Percentiles rank a stretch among this genome's conserved stretches.
Conservation (phyloP, 78 protist genomes). For the Emiliania huxleyi region DNA sequence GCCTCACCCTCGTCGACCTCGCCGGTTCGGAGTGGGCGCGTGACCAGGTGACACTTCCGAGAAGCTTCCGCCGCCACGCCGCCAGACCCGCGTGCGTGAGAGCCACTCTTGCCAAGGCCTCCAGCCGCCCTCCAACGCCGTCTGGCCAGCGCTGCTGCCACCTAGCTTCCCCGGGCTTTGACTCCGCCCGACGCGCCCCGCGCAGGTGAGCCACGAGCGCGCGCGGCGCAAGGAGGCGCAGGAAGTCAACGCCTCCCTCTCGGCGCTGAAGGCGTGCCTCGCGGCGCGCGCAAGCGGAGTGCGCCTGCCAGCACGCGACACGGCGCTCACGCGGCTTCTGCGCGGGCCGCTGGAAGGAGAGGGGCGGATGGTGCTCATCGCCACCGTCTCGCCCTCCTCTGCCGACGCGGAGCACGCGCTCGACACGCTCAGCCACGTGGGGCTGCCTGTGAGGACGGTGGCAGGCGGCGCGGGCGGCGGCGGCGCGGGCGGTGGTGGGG, state of each 20-base stretch:
- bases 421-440: not conserved
- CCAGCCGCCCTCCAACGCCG: too few species aligned
- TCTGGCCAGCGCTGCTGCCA: too few species aligned
- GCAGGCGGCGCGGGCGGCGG: not conserved
- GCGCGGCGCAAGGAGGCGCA: not conserved
- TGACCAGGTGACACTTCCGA: not conserved
- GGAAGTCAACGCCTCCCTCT: not conserved
- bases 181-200: too few species aligned
- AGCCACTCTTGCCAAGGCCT: too few species aligned
- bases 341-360: not conserved
- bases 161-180: too few species aligned
- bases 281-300: not conserved
- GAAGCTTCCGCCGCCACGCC: too few species aligned
- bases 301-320: not conserved
- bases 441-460: not conserved
- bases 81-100: too few species aligned
- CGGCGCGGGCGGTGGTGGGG: not conserved
- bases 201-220: not conserved
- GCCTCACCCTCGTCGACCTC: not conserved
- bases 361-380: not conserved
- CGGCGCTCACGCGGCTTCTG: not conserved
- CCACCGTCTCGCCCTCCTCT: not conserved
- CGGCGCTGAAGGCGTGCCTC: not conserved
- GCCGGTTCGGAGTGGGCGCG: not conserved
- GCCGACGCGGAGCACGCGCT: not conserved